Conservation (phyloP, 768 basidiomycete genomes). For the Xerocomus spinulosus region DNA sequence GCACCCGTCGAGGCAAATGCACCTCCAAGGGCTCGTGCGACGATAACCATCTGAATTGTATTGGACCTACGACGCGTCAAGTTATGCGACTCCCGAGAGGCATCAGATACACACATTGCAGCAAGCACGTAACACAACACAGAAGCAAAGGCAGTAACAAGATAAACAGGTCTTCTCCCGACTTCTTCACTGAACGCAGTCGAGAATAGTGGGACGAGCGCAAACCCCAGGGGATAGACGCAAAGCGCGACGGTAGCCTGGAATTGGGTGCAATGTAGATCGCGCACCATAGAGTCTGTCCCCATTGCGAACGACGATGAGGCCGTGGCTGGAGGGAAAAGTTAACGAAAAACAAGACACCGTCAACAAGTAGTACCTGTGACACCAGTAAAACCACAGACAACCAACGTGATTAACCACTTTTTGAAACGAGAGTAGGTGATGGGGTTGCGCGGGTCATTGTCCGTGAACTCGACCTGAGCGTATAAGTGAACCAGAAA, state of each 20-base stretch:
- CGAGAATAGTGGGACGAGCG: constrained; percentile 55
- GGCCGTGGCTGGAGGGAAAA: constrained; percentile 39
- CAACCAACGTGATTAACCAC: constrained; percentile 35
- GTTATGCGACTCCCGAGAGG: not conserved
- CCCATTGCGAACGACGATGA: constrained; percentile 53
- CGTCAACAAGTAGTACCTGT: constrained; percentile 13
- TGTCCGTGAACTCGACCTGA: constrained; percentile 36
- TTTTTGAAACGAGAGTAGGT: constrained; percentile 36
- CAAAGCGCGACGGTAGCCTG: constrained; percentile 46
- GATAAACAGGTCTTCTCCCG: constrained; percentile 56
- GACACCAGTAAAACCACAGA: constrained; percentile 29
- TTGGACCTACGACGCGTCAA: constrained; percentile 24
- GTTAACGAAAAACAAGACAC: not conserved
- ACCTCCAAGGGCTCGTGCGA: constrained; percentile 59
- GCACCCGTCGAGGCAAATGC: constrained; percentile 62
- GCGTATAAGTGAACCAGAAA: not conserved
- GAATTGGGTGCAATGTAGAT: constrained; percentile 40
- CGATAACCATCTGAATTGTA: constrained; percentile 52
- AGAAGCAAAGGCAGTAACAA: constrained; percentile 44
- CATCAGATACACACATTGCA: constrained; percentile 17
- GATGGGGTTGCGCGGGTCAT: constrained; percentile 36
- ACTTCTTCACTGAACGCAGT: constrained; percentile 70
- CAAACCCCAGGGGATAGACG: constrained; percentile 59
- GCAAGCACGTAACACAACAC: constrained; percentile 38
- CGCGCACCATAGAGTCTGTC: constrained; percentile 47